These are phyloP conservation scores for Aspergillus jensenii DNA, from an alignment of 2,329 filamentous ascomycete genomes.

Conservation along the genomic window DNA sequence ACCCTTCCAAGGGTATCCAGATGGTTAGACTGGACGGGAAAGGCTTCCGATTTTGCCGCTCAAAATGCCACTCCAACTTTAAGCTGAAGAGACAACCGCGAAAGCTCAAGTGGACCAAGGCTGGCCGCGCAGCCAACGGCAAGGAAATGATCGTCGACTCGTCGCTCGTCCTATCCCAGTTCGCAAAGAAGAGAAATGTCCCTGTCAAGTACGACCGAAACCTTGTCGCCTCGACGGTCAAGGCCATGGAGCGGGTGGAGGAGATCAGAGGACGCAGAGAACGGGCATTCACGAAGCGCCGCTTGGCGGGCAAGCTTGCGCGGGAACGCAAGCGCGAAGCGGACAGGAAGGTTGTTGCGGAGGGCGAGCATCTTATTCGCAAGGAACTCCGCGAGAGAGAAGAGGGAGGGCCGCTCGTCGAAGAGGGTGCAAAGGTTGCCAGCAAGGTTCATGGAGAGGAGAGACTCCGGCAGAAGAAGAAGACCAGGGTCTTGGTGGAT, in stretches of 20 bases:
- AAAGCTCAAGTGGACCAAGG: constrained; percentile 97
- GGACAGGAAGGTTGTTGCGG: constrained; percentile 83
- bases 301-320: constrained; percentile 77
- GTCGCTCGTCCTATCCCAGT: constrained; percentile 70
- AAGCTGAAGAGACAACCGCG: constrained; percentile 98
- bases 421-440: constrained; percentile 34
- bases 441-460: constrained; percentile 43
- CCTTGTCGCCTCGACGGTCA: constrained; percentile 79
- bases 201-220: constrained; percentile 96
- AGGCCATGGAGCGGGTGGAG: constrained; percentile 85
- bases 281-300: constrained; percentile 88
- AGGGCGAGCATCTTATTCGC: constrained; percentile 90
- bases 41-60: constrained; percentile 65
- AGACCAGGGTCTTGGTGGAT: constrained; percentile 45
- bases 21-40: constrained; percentile 53
- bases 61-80: constrained; percentile 73
- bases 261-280: constrained; percentile 84
- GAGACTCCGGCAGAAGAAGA: constrained; percentile 43
- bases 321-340: constrained; percentile 74
- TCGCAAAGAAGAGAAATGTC: constrained; percentile 88
- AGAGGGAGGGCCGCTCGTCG: constrained; percentile 42
- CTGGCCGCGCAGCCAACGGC: constrained; percentile 79
- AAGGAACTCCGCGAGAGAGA: constrained; percentile 62
- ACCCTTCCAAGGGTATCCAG: constrained; percentile 65
- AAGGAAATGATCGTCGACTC: constrained; percentile 92